phyloP scores from a whole-genome alignment of 2,329 filamentous ascomycete species.

The Talaromyces verruculosus region DNA sequence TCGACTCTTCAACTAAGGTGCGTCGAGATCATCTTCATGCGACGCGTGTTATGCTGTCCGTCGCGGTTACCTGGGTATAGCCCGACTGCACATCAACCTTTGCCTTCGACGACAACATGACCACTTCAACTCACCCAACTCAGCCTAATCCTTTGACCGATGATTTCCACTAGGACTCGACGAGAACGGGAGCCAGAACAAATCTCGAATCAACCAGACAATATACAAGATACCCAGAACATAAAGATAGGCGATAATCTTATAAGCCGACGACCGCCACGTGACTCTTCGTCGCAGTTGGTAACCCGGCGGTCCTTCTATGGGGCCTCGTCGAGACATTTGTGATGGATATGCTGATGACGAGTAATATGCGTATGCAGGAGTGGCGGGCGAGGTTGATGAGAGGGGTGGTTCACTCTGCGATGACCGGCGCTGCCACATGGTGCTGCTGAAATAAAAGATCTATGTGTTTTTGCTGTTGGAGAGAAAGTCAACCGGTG shows the following conservation, averaged over 20 bases:
- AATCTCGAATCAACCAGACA: conserved; percentile 42
- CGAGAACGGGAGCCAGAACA: conserved; percentile 39
- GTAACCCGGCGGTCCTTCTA: conserved; percentile 43
- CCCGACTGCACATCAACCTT: background rate
- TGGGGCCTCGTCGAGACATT: conserved; percentile 37
- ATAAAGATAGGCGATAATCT: conserved; percentile 43
- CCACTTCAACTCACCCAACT: background rate
- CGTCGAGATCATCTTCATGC: background rate
- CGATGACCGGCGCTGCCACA: conserved; percentile 41
- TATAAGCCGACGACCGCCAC: conserved; percentile 46
- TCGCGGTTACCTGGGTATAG: background rate
- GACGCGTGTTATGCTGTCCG: background rate
- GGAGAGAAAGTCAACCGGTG: background rate
- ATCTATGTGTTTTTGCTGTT: background rate
- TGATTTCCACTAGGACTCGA: background rate
- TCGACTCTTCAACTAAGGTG: background rate
- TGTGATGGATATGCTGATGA: conserved; percentile 29
- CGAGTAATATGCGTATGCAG: conserved; percentile 36
- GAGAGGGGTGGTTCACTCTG: conserved; percentile 36
- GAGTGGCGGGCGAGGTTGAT: conserved; percentile 30
- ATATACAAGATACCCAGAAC: conserved; percentile 42
- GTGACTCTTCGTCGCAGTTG: conserved; percentile 43
- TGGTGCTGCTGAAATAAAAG: conserved; percentile 24
- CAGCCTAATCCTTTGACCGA: conserved; percentile 5
- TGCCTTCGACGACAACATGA: background rate